A percentile compares a stretch with the other conserved stretches of the same genome.
phyloP scores from a whole-genome alignment of 805 yeast genomes.

The Candida argentea region DNA sequence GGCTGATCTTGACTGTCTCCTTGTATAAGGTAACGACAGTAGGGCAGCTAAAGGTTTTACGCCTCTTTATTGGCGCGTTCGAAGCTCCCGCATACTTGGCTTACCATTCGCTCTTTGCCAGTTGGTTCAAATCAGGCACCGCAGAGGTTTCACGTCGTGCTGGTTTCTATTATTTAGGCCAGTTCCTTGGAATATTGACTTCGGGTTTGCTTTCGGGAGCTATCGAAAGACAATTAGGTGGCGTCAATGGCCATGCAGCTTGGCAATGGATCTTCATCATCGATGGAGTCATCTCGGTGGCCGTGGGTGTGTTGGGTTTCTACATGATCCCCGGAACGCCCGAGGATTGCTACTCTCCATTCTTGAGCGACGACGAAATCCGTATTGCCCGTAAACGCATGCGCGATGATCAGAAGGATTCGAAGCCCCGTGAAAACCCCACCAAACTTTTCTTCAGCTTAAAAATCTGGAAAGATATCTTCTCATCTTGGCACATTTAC shows the following conservation, averaged over 20 bases:
- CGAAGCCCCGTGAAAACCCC: constrained; percentile 8
- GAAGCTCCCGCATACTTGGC: constrained; percentile 48
- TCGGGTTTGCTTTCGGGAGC: constrained; percentile 56
- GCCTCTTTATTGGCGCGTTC: constrained; percentile 60
- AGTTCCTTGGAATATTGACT: constrained; percentile 50
- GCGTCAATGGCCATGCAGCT: constrained; percentile 43
- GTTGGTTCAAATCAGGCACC: constrained; percentile 13
- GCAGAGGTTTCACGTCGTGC: constrained; percentile 52
- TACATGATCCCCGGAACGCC: constrained; percentile 62
- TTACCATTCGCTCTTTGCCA: constrained; percentile 27
- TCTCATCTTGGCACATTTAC: constrained; percentile 53
- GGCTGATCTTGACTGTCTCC: constrained; percentile 59
- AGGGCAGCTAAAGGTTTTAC: constrained; percentile 44
- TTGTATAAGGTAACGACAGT: constrained; percentile 41
- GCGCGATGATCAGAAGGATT: constrained; percentile 9
- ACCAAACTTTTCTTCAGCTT: constrained; percentile 29
- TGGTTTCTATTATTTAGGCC: constrained; percentile 53
- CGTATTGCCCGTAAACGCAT: constrained; percentile 17
- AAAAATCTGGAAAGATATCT: constrained; percentile 41
- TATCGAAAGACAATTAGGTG: constrained; percentile 36
- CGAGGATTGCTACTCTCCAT: constrained; percentile 25
- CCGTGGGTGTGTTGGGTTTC: constrained; percentile 46
- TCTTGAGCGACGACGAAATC: constrained; percentile 26
- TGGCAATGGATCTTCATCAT: constrained; percentile 72
- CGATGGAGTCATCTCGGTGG: constrained; percentile 51